Conservation (phyloP, 257 asterid species). For the Solanum bukasovii region DNA sequence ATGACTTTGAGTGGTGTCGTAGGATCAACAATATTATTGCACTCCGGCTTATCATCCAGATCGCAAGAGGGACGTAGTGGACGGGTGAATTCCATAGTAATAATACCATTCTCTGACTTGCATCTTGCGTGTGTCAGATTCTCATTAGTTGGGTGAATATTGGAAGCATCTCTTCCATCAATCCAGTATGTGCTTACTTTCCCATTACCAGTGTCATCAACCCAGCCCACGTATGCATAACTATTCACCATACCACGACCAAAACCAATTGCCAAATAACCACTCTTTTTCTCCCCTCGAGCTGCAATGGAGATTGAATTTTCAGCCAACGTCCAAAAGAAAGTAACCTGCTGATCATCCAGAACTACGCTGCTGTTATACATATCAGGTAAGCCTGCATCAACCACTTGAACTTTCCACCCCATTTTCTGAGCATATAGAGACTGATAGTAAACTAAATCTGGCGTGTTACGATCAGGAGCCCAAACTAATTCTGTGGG, state of each 20-base stretch:
- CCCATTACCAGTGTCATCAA: constrained; percentile 71
- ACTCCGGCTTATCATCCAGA: constrained; percentile 46
- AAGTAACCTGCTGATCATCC: constrained; percentile 95
- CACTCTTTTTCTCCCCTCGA: constrained; percentile 92
- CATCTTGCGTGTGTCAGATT: constrained; percentile 83
- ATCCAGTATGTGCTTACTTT: constrained; percentile 87
- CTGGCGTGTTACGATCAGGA: constrained; percentile 93
- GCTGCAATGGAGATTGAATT: constrained; percentile 85
- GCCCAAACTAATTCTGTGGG: constrained; percentile 80
- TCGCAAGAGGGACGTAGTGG: constrained; percentile 65
- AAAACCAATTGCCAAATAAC: constrained; percentile 86
- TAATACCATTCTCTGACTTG: constrained; percentile 91
- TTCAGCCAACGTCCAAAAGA: constrained; percentile 86
- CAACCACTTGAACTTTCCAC: constrained; percentile 97
- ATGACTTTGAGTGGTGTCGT: constrained; percentile 76
- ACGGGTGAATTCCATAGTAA: constrained; percentile 89
- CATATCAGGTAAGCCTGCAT: constrained; percentile 97
- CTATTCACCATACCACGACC: constrained; percentile 88
- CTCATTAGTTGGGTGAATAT: constrained; percentile 70
- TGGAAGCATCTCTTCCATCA: constrained; percentile 62
- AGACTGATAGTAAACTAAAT: constrained; percentile 87
- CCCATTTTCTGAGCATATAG: constrained; percentile 82
- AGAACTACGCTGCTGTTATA: constrained; percentile 76
- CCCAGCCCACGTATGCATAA: constrained; percentile 89
- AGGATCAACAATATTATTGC: constrained; percentile 82